These are phyloP conservation scores for Penicillium odoratum DNA, from an alignment of 495 filamentous ascomycete species.

Conservation along the genomic window DNA sequence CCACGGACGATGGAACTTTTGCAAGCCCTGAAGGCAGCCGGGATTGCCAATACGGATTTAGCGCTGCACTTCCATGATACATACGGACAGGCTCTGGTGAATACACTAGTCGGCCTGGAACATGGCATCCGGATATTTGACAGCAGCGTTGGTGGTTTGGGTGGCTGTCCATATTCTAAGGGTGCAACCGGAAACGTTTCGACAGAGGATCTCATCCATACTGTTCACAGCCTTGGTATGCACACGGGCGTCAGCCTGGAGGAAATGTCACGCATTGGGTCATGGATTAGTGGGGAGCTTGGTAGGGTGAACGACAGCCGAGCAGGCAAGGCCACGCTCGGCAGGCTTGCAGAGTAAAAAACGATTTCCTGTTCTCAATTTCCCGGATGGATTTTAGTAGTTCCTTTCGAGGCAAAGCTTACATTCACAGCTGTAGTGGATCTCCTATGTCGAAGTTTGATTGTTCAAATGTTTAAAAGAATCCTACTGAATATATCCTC, in stretches of 20 bases:
- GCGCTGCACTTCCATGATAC: conserved; percentile 98
- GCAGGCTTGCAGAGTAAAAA: conserved; percentile 34
- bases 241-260: conserved; percentile 86
- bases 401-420: neutral
- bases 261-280: conserved; percentile 74
- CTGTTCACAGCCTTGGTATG: conserved; percentile 81
- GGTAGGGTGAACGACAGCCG: conserved; percentile 72
- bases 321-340: conserved; percentile 76
- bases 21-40: conserved; percentile 68
- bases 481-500: neutral
- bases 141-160: conserved; percentile 82
- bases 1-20: conserved; percentile 73
- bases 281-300: conserved; percentile 85
- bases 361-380: neutral
- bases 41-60: conserved; percentile 75
- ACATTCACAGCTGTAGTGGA: neutral
- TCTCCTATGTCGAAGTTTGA: neutral
- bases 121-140: conserved; percentile 90
- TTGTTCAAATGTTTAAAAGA: neutral
- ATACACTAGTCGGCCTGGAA: conserved; percentile 82
- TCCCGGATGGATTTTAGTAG: neutral
- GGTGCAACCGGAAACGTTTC: conserved; percentile 95
- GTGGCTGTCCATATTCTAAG: conserved; percentile 91
- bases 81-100: conserved; percentile 91
- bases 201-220: conserved; percentile 92